Evolutionary conservation across 192 early-diverging fungal species (phyloP), one percentile per base, ranked within the genome.

Genomic region (Backusella macrospora): DNA sequence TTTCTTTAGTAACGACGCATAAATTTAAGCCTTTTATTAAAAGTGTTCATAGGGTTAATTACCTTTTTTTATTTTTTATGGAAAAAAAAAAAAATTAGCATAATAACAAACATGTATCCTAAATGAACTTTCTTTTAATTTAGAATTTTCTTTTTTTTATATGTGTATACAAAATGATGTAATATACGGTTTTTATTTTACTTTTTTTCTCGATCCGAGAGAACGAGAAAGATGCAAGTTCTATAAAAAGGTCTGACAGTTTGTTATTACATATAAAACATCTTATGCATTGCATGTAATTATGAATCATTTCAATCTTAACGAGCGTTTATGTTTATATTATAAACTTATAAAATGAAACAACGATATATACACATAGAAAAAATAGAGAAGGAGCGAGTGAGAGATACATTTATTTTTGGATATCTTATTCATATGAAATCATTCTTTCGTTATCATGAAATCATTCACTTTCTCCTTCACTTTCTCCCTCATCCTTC

Each of bases 281-380:
- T 34, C 2, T 34, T 1, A 34, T 34, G 29, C 29, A 34, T 34
- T 34, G 29, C 29, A 34, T 34, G 2, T 34, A 34, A 34, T 1
- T 34, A 34, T 34, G 1, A 34, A 34, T 2, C 29, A 52, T 52
- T 52, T 59, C 52, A 59, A 59, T 59, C 4, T 59, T 59, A 59
- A 59, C 52, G 52, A 59, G 52, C 52, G 12, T 59, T 26, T 59
- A 59, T 21, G 52, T 59, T 59, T 59, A 26, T 18, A 59, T 59
- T 23, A 59, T 23, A 23, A 26, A 26, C 26, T 26, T 23, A 59
- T 59, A 59, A 59, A 59, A 59, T 26, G 52, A 59, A 59, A 59
- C 52, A 18, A 34, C 29, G 29, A 34, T 34, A 34, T 34, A 34
- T 34, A 34, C 29, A 34, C 2, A 59, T 13, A 59, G 23, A 26